Conservation (phyloP, 495 filamentous ascomycete genomes). For the Podospora australis region DNA sequence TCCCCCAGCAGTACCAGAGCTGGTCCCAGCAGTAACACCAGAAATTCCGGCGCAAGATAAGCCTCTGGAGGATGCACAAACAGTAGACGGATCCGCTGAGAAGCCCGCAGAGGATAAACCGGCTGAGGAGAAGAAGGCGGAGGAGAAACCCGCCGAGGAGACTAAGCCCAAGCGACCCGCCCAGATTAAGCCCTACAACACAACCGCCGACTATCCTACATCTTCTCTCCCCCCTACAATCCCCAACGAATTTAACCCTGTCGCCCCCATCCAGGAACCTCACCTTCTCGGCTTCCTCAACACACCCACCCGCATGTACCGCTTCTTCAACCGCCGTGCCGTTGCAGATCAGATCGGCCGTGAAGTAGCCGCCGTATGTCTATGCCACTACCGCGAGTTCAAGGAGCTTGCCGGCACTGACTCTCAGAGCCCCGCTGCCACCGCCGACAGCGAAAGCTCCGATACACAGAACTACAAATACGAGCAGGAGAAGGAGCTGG, state of each 20-base stretch:
- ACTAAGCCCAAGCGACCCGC: slow-evolving; percentile 42
- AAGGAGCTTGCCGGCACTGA: slow-evolving; percentile 13
- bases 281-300: slow-evolving; percentile 92
- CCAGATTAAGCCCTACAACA: slow-evolving; percentile 59
- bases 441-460: slow-evolving; percentile 16
- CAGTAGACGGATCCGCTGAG: slow-evolving; percentile 7
- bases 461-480: slow-evolving; percentile 21
- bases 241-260: slow-evolving; percentile 57
- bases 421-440: no score
- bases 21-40: slow-evolving; percentile 17
- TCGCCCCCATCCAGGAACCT: slow-evolving; percentile 68
- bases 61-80: slow-evolving; percentile 20
- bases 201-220: slow-evolving; percentile 58
- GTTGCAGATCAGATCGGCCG: slow-evolving; percentile 84
- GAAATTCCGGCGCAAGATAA: slow-evolving; percentile 27
- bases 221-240: slow-evolving; percentile 52
- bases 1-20: slow-evolving; percentile 27
- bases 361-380: slow-evolving; percentile 77
- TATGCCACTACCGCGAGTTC: slow-evolving; percentile 54
- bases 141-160: slow-evolving; percentile 35
- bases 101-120: slow-evolving; percentile 19
- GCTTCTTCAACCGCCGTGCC: slow-evolving; percentile 79
- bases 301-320: slow-evolving; percentile 77
- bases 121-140: slow-evolving; percentile 32
- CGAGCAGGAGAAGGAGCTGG: slow-evolving; percentile 68